phyloP scores from a whole-genome alignment of 2,329 filamentous ascomycete genomes.

The Colletotrichum magnum region DNA sequence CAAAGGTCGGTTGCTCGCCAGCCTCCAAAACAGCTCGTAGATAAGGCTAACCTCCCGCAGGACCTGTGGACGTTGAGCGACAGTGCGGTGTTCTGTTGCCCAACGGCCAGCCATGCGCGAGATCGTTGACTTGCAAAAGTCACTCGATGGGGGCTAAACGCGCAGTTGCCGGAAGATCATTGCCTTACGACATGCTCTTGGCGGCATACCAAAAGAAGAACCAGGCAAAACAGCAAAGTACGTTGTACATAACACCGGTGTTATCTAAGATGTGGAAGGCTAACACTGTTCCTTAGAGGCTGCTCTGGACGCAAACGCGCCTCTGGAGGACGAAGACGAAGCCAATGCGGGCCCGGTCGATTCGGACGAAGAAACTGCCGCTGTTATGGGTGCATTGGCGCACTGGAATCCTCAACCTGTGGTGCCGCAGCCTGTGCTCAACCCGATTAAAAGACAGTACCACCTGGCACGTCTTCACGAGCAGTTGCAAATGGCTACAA shows the following conservation, averaged over 20 bases:
- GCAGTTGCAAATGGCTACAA: conserved; percentile 76
- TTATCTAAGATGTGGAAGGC: conserved; percentile 2
- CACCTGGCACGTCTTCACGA: conserved; percentile 74
- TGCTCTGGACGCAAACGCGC: conserved; percentile 93
- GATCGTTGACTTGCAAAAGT: conserved; percentile 93
- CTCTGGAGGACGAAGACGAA: conserved; percentile 88
- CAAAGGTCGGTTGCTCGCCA: conserved; percentile 70
- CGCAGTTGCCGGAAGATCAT: conserved; percentile 85
- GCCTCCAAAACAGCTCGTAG: not conserved
- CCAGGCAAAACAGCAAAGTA: conserved; percentile 96
- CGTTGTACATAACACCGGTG: conserved; percentile 52
- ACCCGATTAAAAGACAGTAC: conserved; percentile 74
- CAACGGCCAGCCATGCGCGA: conserved; percentile 88
- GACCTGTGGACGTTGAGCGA: conserved; percentile 92
- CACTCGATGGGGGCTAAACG: conserved; percentile 96
- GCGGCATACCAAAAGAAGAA: conserved; percentile 97
- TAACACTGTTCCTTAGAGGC: conserved; percentile 73
- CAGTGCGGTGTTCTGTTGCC: conserved; percentile 91
- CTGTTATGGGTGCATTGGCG: conserved; percentile 86
- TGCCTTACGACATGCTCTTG: conserved; percentile 94
- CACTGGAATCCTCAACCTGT: conserved; percentile 85
- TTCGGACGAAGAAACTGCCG: conserved; percentile 92
- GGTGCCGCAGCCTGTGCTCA: conserved; percentile 74
- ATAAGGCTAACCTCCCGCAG: conserved; percentile 50
- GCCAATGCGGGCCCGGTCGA: conserved; percentile 86